A percentile compares a stretch with the other conserved stretches of the same genome.
These are phyloP conservation scores for Colletotrichum godetiae DNA, from an alignment of 2,329 filamentous ascomycete genomes.

Conservation along the genomic window DNA sequence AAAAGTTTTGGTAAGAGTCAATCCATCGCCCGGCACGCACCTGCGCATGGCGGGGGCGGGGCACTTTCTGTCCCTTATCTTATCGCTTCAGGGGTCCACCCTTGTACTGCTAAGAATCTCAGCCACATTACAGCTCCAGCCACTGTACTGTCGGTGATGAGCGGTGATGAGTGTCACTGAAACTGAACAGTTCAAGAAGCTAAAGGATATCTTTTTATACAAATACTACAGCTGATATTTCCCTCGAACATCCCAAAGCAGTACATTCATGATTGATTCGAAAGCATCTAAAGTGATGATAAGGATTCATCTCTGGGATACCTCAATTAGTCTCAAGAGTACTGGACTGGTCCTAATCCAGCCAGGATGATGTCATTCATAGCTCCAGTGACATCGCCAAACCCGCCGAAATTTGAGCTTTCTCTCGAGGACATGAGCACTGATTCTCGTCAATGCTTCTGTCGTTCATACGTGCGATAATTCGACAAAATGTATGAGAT, in stretches of 20 bases:
- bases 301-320: too few species aligned
- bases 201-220: too few species aligned
- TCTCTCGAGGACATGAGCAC: neutral
- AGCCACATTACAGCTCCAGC: neutral
- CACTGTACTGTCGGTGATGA: too few species aligned
- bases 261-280: too few species aligned
- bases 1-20: constrained; percentile 3
- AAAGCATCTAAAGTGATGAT: too few species aligned
- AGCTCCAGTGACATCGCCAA: neutral
- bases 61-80: constrained; percentile 10
- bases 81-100: neutral
- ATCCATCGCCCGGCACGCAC: neutral
- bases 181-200: neutral
- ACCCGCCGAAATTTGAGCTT: neutral
- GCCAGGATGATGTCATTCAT: constrained; percentile 8
- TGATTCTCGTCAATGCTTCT: too few species aligned
- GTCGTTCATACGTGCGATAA: neutral
- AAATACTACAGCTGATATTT: too few species aligned
- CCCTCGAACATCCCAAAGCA: too few species aligned
- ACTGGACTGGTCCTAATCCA: neutral
- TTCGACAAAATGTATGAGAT: constrained; percentile 35
- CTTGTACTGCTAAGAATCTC: neutral
- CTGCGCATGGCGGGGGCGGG: constrained; percentile 2
- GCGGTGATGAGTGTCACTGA: neutral
- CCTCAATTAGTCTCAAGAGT: neutral